Evolutionary conservation across 805 yeast species (phyloP).

Genomic region (Wickerhamomyces rabaulensis): DNA sequence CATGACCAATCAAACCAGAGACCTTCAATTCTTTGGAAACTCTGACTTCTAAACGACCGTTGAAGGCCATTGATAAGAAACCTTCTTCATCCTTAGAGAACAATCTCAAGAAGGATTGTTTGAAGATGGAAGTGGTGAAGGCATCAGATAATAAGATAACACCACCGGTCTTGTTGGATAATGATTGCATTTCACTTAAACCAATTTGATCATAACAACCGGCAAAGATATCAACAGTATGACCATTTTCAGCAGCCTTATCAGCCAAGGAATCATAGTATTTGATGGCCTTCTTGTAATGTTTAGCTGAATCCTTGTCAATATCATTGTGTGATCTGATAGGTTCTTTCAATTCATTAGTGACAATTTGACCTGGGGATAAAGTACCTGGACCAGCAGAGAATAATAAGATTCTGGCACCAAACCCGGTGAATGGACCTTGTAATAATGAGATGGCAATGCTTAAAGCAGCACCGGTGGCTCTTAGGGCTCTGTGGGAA

Average conservation of each 20-base stretch:
- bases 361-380: conserved; percentile 92
- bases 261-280: conserved; percentile 72
- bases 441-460: conserved; percentile 81
- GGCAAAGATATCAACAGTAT: conserved; percentile 84
- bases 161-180: conserved; percentile 88
- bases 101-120: conserved; percentile 82
- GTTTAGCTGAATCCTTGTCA: conserved; percentile 85
- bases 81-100: conserved; percentile 87
- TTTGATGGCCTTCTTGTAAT: conserved; percentile 79
- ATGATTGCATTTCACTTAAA: conserved; percentile 84
- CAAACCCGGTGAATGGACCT: conserved; percentile 75
- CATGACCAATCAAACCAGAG: conserved; percentile 92
- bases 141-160: conserved; percentile 84
- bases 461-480: conserved; percentile 88
- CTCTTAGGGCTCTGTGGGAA: conserved; percentile 81
- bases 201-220: conserved; percentile 97
- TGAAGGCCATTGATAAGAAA: conserved; percentile 82
- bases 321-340: conserved; percentile 96
- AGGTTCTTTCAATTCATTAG: conserved; percentile 88
- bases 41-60: conserved; percentile 81
- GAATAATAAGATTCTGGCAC: conserved; percentile 85
- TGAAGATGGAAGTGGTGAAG: conserved; percentile 90
- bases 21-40: conserved; percentile 85
- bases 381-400: conserved; percentile 95
- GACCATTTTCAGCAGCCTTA: conserved; percentile 67